Percentiles rank a stretch among this genome's conserved stretches.
These are phyloP conservation scores for Phialophora expanda DNA, from an alignment of 2,329 filamentous ascomycete genomes.

Conservation along the genomic window DNA sequence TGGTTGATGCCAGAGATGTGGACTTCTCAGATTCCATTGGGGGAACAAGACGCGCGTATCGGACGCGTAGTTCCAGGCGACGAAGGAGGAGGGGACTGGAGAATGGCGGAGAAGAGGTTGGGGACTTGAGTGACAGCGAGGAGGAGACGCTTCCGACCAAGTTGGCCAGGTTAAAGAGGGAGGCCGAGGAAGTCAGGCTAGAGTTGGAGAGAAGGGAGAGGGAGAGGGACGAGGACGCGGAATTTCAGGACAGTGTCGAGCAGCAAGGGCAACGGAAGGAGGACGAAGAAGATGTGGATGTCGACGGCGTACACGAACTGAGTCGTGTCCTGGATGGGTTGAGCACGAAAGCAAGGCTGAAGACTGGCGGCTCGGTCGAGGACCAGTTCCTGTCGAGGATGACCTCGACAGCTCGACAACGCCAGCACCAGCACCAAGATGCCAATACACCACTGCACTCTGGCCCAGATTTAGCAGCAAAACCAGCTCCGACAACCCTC, in stretches of 20 bases:
- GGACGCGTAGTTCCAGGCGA: conserved; percentile 70
- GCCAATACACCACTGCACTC: conserved; percentile 2
- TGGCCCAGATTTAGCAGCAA: background rate
- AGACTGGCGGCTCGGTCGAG: conserved; percentile 24
- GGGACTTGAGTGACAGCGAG: conserved; percentile 69
- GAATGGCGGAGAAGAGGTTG: conserved; percentile 64
- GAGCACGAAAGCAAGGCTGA: conserved; percentile 25
- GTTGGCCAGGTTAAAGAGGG: conserved; percentile 79
- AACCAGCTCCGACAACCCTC: conserved; percentile 62
- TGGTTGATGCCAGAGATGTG: conserved; percentile 75
- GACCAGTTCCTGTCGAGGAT: conserved; percentile 35
- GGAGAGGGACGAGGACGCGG: conserved; percentile 54
- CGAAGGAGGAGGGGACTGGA: conserved; percentile 49
- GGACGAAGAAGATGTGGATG: conserved; percentile 50
- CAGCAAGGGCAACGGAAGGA: conserved; percentile 51
- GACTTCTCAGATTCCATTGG: conserved; percentile 91
- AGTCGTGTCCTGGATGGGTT: conserved; percentile 69
- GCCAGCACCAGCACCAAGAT: background rate
- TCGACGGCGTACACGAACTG: conserved; percentile 68
- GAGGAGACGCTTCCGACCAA: conserved; percentile 77
- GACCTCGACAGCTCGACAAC: conserved; percentile 15
- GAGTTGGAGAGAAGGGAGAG: conserved; percentile 54
- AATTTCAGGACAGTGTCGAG: conserved; percentile 38
- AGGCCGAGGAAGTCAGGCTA: conserved; percentile 75
- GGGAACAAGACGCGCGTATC: conserved; percentile 82